Base-by-base conservation (phyloP, 371 early-diverging fungal genomes). In the Mortierella sp. region DNA sequence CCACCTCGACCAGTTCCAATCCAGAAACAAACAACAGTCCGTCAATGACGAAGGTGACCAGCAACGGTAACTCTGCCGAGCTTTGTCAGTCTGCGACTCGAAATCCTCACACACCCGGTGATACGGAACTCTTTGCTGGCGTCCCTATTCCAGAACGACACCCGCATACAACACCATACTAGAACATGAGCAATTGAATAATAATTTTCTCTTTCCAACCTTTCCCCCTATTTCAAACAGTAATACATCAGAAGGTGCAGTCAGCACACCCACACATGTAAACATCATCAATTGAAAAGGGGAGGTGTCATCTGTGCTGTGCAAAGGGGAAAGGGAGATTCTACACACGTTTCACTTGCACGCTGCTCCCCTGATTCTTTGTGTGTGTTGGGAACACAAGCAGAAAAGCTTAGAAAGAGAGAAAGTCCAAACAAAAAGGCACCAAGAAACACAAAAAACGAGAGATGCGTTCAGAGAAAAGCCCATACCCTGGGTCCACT, bases 381-480 rank as follows among this genome's bases (percentile, higher is more conserved):
- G 3, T 26, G 14, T 8, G 31, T 31, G 31, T 38, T 5, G 31
- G 60, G 14, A 60, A 28, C 16, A 60, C 16, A 60, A 8, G 48
- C 1, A 48, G 48, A 60, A 31, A 31, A 14, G 42, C 42, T 38
- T 38, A 38, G 42, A 38, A 38, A 38, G 42, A 38, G 42, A 38
- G 42, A 38, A 38, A 38, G 42, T 1, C 42, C 42, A 38, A 38
- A 38, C n/a, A 57, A 26, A 10, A 55, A 55, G 11, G 26, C 26
- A n/a, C 11, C 24, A 54, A 16, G 38, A 9, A 19, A 31, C 38
- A 26, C 24, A 57, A 16, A 38, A 74, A 44, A 24, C 31, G 38
- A 65, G 65, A 65, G 65, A 38, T 19, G 65, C 65, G 65, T 65
- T 65, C 65, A 65, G 24, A 38, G 38, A 38, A 65, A 65, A 65